Percentiles rank a stretch among this genome's conserved stretches.
These are phyloP conservation scores for Emydomyces testavorans DNA, from an alignment of 2,329 filamentous ascomycete genomes.

Conservation along the genomic window DNA sequence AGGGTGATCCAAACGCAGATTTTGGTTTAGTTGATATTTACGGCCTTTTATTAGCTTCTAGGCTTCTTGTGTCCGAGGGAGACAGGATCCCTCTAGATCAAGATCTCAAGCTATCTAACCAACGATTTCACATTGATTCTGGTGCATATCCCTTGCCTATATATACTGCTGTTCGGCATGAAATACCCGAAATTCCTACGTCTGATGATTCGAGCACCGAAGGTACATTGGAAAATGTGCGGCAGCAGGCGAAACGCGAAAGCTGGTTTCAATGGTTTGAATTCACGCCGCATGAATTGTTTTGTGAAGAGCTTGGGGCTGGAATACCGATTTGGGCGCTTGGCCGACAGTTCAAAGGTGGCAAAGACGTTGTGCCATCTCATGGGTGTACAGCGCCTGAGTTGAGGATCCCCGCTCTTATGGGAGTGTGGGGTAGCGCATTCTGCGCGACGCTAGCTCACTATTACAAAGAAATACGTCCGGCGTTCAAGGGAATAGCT, in stretches of 20 bases:
- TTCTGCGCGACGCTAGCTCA: conserved; percentile 93
- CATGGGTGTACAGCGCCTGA: conserved; percentile 67
- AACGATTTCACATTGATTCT: conserved; percentile 60
- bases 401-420: conserved; percentile 65
- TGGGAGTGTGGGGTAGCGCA: conserved; percentile 93
- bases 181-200: conserved; percentile 58
- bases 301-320: conserved; percentile 80
- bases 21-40: conserved; percentile 93
- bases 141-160: conserved; percentile 83
- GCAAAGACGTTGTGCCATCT: conserved; percentile 53
- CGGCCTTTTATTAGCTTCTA: conserved; percentile 69
- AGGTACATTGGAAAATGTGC: conserved; percentile 34
- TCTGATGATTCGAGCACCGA: conserved; percentile 36
- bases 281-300: conserved; percentile 87
- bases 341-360: conserved; percentile 68
- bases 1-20: conserved; percentile 64
- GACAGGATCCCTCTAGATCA: conserved; percentile 63
- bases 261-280: conserved; percentile 99
- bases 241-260: conserved; percentile 46
- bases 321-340: conserved; percentile 93
- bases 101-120: conserved; percentile 86
- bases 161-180: conserved; percentile 88
- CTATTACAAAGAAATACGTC: conserved; percentile 90
- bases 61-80: conserved; percentile 65
- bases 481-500: conserved; percentile 60